These are phyloP conservation scores for Lactarius quietus DNA, from an alignment of 768 basidiomycete genomes.

Conservation along the genomic window DNA sequence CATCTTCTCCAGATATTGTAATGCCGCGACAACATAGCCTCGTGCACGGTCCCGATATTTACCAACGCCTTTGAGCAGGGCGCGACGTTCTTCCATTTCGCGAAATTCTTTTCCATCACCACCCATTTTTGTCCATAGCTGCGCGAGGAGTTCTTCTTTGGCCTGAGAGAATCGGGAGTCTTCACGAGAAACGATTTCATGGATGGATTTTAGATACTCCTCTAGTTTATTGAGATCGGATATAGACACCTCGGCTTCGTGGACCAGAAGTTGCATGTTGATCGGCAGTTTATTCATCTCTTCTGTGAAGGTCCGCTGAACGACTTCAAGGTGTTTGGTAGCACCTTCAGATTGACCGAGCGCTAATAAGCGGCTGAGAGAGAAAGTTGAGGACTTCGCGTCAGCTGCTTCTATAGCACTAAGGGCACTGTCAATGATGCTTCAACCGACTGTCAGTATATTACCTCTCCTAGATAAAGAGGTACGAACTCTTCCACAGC, in stretches of 20 bases:
- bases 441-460: constrained; percentile 29
- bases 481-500: constrained; percentile 64
- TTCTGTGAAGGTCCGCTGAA: constrained; percentile 52
- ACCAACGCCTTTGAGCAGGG: constrained; percentile 51
- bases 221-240: constrained; percentile 60
- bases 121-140: constrained; percentile 69
- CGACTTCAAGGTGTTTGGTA: constrained; percentile 48
- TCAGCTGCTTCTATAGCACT: constrained; percentile 45
- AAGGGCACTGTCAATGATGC: constrained; percentile 69
- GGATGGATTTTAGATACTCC: constrained; percentile 50
- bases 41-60: constrained; percentile 58
- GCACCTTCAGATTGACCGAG: constrained; percentile 32
- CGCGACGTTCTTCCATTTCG: constrained; percentile 50
- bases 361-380: constrained; percentile 32
- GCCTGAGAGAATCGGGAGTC: constrained; percentile 43
- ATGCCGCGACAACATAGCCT: constrained; percentile 59
- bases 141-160: constrained; percentile 52
- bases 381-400: constrained; percentile 29
- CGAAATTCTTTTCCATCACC: constrained; percentile 51
- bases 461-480: background rate
- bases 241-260: constrained; percentile 63
- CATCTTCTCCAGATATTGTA: constrained; percentile 60
- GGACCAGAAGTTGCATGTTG: constrained; percentile 51
- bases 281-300: constrained; percentile 58
- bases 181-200: constrained; percentile 61